Conservation (phyloP, 164 flowering plant species). For the Piper longum region DNA sequence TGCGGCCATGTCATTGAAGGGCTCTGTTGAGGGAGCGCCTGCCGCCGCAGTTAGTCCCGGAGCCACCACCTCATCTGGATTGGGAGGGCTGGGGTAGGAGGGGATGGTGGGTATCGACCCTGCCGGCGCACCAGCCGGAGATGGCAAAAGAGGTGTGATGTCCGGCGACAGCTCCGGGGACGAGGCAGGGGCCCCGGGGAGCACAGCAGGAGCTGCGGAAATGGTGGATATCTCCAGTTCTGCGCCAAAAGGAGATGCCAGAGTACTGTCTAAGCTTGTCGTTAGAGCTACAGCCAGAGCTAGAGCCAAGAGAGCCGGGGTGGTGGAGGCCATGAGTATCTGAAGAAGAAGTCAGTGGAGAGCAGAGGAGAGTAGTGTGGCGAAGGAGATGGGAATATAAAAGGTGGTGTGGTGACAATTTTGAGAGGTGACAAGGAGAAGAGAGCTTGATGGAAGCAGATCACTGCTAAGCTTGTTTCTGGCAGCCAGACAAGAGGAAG, state of each 20-base stretch:
- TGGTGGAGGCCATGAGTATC: constrained; percentile 7
- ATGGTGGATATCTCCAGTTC: constrained; percentile 14
- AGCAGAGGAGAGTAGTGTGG: not conserved
- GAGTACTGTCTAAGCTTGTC: constrained; percentile 5
- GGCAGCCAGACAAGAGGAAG: constrained; percentile 1
- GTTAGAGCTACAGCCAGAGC: constrained; percentile 2
- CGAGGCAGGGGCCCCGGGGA: constrained; percentile 10
- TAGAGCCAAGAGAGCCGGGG: constrained; percentile 5
- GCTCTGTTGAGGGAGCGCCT: constrained; percentile 5
- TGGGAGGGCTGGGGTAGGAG: constrained; percentile 57
- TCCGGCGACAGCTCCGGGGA: constrained; percentile 35
- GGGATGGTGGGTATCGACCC: constrained; percentile 46
- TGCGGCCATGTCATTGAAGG: constrained; percentile 22
- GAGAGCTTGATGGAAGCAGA: not conserved
- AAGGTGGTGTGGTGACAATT: not conserved
- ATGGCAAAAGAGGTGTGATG: constrained; percentile 33
- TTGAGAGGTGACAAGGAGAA: constrained; percentile 2
- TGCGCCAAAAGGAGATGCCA: not conserved
- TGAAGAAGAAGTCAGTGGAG: constrained; percentile 1
- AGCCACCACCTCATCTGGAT: constrained; percentile 29
- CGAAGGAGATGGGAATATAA: not conserved
- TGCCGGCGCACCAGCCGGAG: constrained; percentile 28
- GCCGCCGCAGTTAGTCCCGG: constrained; percentile 9
- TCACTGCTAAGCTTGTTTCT: constrained; percentile 6
- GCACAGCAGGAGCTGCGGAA: constrained; percentile 34